These are phyloP conservation scores for Polyplosphaeria fusca DNA, from an alignment of 495 filamentous ascomycete genomes.

Conservation along the genomic window DNA sequence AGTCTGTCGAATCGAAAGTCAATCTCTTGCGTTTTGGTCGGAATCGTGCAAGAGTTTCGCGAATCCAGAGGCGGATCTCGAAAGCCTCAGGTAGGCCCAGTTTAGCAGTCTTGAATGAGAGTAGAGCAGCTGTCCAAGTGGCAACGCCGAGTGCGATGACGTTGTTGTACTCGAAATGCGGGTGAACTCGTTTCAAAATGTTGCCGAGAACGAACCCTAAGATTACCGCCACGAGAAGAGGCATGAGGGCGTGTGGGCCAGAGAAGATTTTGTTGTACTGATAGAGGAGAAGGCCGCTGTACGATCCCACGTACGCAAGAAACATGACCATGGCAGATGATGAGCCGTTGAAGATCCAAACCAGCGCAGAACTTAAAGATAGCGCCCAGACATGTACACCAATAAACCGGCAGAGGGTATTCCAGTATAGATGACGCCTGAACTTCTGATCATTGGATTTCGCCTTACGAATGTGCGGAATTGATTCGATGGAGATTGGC, in stretches of 20 bases:
- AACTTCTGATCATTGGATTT: constrained; percentile 48
- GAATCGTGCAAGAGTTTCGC: constrained; percentile 2
- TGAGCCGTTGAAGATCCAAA: constrained; percentile 53
- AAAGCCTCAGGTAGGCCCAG: constrained; percentile 35
- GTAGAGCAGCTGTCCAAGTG: constrained; percentile 54
- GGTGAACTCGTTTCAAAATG: constrained; percentile 25
- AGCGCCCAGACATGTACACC: constrained; percentile 58
- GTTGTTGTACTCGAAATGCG: constrained; percentile 46
- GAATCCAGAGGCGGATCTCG: constrained; percentile 12
- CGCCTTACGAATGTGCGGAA: constrained; percentile 40
- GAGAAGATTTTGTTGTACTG: constrained; percentile 62
- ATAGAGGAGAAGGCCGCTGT: constrained; percentile 58
- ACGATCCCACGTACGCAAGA: constrained; percentile 52
- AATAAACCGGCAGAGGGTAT: constrained; percentile 51
- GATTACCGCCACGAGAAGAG: constrained; percentile 47
- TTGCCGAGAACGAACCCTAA: constrained; percentile 51
- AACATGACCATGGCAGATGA: constrained; percentile 50
- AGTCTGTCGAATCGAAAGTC: constrained; percentile 8
- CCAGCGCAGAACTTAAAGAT: constrained; percentile 48
- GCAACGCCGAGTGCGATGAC: constrained; percentile 52
- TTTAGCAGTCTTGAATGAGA: constrained; percentile 45
- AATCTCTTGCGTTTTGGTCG: not conserved
- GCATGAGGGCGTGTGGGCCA: constrained; percentile 53
- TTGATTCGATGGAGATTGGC: constrained; percentile 46
- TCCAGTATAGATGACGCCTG: constrained; percentile 55